Conservation (phyloP, 164 flowering plant species). For the Paratinospora sagittata region DNA sequence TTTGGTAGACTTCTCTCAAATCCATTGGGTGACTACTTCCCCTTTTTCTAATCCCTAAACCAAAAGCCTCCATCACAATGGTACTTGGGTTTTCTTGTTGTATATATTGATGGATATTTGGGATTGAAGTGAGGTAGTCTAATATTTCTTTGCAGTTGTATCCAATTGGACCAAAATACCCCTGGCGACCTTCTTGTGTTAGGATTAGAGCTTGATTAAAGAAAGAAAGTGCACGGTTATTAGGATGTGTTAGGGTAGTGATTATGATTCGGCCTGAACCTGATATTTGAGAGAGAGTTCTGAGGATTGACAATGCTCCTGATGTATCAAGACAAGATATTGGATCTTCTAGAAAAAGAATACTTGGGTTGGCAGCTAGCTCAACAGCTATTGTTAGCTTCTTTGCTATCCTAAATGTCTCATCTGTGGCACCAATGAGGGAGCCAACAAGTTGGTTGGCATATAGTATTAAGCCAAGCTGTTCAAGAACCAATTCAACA, state of each 20-base stretch:
- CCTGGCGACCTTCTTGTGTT: constrained; percentile 24
- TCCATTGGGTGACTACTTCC: constrained; percentile 13
- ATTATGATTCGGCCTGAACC: constrained; percentile 17
- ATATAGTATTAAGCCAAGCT: constrained; percentile 22
- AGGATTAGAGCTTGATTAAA: constrained; percentile 25
- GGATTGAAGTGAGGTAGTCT: constrained; percentile 20
- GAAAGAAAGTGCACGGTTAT: constrained; percentile 19
- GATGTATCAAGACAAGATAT: constrained; percentile 23
- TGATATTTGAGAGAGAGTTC: constrained; percentile 17
- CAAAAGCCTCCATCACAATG: constrained; percentile 22
- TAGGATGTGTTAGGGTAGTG: constrained; percentile 25
- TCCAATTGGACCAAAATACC: constrained; percentile 29
- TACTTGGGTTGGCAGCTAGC: constrained; percentile 29
- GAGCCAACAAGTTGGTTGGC: constrained; percentile 27
- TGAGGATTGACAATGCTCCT: constrained; percentile 20
- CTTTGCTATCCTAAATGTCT: constrained; percentile 24
- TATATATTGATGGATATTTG: constrained; percentile 18
- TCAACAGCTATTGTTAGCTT: constrained; percentile 30
- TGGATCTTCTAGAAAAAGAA: constrained; percentile 27
- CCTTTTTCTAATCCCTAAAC: constrained; percentile 20
- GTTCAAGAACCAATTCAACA: constrained; percentile 26
- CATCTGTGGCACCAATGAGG: constrained; percentile 20
- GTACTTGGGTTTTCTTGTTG: constrained; percentile 19
- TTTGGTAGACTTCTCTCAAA: constrained; percentile 20
- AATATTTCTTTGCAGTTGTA: constrained; percentile 19